Evolutionary conservation across 495 filamentous ascomycete genomes (phyloP), one percentile per base, ranked within the genome.

Genomic region (Penicillium cataractarum): DNA sequence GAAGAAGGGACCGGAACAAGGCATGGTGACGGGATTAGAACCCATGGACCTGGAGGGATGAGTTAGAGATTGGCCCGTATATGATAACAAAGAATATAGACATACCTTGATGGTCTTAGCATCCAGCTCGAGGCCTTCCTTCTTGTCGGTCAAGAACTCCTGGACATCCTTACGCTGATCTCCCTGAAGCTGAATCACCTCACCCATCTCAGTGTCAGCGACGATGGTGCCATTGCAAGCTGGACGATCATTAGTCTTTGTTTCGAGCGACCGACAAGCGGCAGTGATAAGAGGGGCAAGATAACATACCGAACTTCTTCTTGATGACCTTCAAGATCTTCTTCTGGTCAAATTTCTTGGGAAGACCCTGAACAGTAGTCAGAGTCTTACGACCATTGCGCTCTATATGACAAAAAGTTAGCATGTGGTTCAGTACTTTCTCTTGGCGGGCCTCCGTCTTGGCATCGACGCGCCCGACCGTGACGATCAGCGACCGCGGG

Each of bases 171-270:
- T 94, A 79, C 95, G 94, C 84, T 99, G 95, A 79, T 99, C 95
- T 69, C 95, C 95, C 80, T 99, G 95, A 71, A 99, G 87, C 84
- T 99, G 95, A 71, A 99, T 98, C 90, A 99, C 95, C 86, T 98
- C 93, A 75, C 95, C 95, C 93, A 97, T 97, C 84, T 97, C 93
- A 68, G 84, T 85, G 80, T 97, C 94, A 72, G 87, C 88, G 80
- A 99, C 93, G 82, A 98, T 96, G 82, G 95, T 99, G 87, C 95
- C 95, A 98, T 99, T 99, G 93, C 95, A 99, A 76, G 95, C 95
- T 95, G 69, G 9, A 31, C 17, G 24, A 55, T 29, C 50, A 63
- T 78, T 73, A 76, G 67, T 33, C 22, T 60, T 15, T 22, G 32
- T 22, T 37, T n/a, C 9, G 1, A 22, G 27, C 15, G 31, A 15